These are phyloP conservation scores for Ceratocystis lukuohia DNA, from an alignment of 2,329 filamentous ascomycete species.

Conservation along the genomic window DNA sequence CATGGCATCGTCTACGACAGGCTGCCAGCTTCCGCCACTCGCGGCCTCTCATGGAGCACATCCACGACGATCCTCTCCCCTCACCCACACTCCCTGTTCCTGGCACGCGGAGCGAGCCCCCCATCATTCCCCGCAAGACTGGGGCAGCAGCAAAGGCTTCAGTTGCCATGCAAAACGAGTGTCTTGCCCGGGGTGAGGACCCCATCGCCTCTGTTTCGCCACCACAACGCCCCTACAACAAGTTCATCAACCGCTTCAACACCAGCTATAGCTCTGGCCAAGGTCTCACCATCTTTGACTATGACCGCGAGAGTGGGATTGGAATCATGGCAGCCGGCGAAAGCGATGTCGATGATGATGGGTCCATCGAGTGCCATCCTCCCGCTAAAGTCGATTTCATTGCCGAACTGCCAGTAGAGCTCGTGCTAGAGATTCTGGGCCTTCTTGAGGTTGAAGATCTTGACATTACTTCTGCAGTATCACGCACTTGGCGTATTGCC, in stretches of 20 bases:
- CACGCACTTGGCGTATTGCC: conserved; percentile 35
- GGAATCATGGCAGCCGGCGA: conserved; percentile 42
- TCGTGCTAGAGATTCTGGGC: conserved; percentile 45
- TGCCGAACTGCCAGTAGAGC: conserved; percentile 40
- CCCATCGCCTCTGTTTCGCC: neutral
- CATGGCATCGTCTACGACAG: conserved; percentile 39
- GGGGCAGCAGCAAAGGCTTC: conserved; percentile 50
- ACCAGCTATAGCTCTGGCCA: conserved; percentile 13
- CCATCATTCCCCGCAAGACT: conserved; percentile 45
- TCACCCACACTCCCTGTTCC: conserved; percentile 29
- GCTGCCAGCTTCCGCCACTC: conserved; percentile 38
- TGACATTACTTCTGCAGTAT: conserved; percentile 37
- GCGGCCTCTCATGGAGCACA: conserved; percentile 29
- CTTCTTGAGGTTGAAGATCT: conserved; percentile 42
- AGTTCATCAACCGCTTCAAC: conserved; percentile 6
- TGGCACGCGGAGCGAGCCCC: conserved; percentile 40
- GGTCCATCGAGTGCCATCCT: conserved; percentile 21
- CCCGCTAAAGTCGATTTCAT: conserved; percentile 37
- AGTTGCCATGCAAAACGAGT: conserved; percentile 46
- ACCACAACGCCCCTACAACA: neutral
- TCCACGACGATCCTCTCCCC: conserved; percentile 21
- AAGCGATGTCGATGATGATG: conserved; percentile 28
- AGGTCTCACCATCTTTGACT: conserved; percentile 26
- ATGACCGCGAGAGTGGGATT: conserved; percentile 51
- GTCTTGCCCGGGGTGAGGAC: conserved; percentile 19